phyloP scores from a whole-genome alignment of 169 alveolate species.

The Perkinsus chesapeaki region DNA sequence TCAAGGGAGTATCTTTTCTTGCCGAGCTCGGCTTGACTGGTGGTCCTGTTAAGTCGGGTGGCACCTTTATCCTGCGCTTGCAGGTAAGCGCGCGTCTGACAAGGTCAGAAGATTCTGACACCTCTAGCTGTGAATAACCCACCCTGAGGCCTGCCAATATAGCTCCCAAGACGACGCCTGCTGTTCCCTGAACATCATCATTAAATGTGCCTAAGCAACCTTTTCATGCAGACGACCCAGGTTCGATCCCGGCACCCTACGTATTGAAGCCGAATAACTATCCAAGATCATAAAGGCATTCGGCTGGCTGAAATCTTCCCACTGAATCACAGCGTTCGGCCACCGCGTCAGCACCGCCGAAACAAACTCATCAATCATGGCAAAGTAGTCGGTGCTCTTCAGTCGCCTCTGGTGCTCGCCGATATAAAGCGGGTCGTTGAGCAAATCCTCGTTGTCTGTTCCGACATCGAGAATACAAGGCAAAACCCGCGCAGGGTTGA shows the following conservation, averaged over 20 bases:
- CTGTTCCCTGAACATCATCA: conserved; percentile 51
- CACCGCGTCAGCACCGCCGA: conserved; percentile 32
- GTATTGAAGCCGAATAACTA: conserved; percentile 11
- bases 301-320: conserved; percentile 39
- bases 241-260: background rate
- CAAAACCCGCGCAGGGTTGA: conserved; percentile 33
- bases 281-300: conserved; percentile 33
- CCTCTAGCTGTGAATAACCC: conserved; percentile 11
- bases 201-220: conserved; percentile 31
- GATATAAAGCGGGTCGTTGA: conserved; percentile 15
- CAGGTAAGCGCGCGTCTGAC: background rate
- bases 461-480: conserved; percentile 42
- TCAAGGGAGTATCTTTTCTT: background rate
- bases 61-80: too few species aligned
- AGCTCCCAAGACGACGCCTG: conserved; percentile 38
- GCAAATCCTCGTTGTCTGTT: conserved; percentile 33
- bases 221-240: background rate
- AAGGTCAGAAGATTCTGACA: background rate
- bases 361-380: conserved; percentile 28
- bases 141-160: conserved; percentile 19
- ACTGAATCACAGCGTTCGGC: conserved; percentile 45
- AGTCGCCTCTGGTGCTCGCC: conserved; percentile 23
- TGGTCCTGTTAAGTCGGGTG: background rate
- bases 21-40: background rate
- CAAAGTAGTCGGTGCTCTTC: conserved; percentile 30